These are phyloP conservation scores for Abelmoschus esculentus DNA, from an alignment of 345 rosid genomes.

Conservation along the genomic window DNA sequence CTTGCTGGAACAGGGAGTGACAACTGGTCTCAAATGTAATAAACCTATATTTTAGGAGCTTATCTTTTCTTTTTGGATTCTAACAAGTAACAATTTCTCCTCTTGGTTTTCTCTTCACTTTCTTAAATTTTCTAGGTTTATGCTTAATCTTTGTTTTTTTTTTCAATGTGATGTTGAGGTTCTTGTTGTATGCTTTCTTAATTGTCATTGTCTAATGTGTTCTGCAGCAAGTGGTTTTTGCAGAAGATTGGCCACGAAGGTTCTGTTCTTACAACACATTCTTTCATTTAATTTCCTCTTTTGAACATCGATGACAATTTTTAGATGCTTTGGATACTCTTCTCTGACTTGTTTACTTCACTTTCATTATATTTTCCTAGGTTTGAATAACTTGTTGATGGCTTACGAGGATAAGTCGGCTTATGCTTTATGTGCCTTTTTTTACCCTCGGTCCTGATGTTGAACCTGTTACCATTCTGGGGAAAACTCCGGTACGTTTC, in stretches of 20 bases:
- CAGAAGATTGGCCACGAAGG: slow-evolving; percentile 94
- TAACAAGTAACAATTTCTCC: neutral
- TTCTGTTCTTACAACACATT: slow-evolving; percentile 20
- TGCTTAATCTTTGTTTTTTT: neutral
- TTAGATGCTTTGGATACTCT: neutral
- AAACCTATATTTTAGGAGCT: neutral
- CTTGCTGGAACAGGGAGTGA: neutral
- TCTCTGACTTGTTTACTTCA: slow-evolving; percentile 7
- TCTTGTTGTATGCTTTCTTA: neutral
- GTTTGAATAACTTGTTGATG: slow-evolving; percentile 72
- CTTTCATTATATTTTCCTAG: slow-evolving; percentile 23
- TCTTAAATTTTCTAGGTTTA: neutral
- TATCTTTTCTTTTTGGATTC: neutral
- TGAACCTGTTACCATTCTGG: slow-evolving; percentile 19
- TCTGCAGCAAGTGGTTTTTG: slow-evolving; percentile 89
- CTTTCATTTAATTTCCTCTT: neutral
- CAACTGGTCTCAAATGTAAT: neutral
- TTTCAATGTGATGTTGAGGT: neutral
- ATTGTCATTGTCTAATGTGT: slow-evolving; percentile 16
- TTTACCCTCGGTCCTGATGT: slow-evolving; percentile 33
- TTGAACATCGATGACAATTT: neutral
- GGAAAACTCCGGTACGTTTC: slow-evolving; percentile 63
- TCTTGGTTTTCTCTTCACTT: neutral
- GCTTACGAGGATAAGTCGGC: slow-evolving; percentile 95
- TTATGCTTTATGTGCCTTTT: slow-evolving; percentile 76